Evolutionary conservation across 1,284 basidiomycete genomes (phyloP).

Genomic region (Austropuccinia psidii): DNA sequence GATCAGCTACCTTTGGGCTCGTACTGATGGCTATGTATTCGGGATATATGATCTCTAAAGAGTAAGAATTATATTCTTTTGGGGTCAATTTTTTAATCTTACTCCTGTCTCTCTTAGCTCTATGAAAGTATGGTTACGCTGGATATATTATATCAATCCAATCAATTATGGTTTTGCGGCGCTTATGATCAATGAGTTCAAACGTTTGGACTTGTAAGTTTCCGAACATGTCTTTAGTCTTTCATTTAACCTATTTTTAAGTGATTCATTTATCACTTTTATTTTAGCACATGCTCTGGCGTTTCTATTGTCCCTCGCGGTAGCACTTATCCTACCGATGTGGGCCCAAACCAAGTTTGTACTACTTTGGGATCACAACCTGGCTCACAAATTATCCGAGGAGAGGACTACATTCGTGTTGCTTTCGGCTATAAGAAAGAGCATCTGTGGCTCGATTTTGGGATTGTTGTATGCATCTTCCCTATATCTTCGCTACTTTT

Average conservation of each 20-base stretch:
- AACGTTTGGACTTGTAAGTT: conserved; percentile 52
- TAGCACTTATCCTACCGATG: conserved; percentile 45
- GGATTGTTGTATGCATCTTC: conserved; percentile 11
- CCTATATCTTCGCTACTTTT: too few relatives aligned
- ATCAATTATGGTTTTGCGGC: conserved; percentile 62
- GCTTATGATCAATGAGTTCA: conserved; percentile 75
- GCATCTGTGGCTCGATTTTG: conserved; percentile 28
- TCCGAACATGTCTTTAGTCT: not conserved
- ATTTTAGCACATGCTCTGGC: not conserved
- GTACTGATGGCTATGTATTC: conserved; percentile 36
- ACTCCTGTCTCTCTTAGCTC: conserved; percentile 53
- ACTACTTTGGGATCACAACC: conserved; percentile 49
- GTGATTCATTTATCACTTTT: not conserved
- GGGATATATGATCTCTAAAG: conserved; percentile 47
- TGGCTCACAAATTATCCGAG: conserved; percentile 46
- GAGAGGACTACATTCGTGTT: conserved; percentile 53
- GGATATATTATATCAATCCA: conserved; percentile 63
- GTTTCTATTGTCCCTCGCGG: conserved; percentile 48
- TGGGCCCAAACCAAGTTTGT: conserved; percentile 48
- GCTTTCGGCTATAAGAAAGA: conserved; percentile 51
- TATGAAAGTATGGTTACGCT: conserved; percentile 83
- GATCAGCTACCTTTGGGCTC: conserved; percentile 49
- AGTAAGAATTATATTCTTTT: conserved; percentile 39
- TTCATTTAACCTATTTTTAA: not conserved
- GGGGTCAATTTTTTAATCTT: conserved; percentile 52